phyloP scores from a whole-genome alignment of 768 basidiomycete genomes.

The Lactarius vividus region DNA sequence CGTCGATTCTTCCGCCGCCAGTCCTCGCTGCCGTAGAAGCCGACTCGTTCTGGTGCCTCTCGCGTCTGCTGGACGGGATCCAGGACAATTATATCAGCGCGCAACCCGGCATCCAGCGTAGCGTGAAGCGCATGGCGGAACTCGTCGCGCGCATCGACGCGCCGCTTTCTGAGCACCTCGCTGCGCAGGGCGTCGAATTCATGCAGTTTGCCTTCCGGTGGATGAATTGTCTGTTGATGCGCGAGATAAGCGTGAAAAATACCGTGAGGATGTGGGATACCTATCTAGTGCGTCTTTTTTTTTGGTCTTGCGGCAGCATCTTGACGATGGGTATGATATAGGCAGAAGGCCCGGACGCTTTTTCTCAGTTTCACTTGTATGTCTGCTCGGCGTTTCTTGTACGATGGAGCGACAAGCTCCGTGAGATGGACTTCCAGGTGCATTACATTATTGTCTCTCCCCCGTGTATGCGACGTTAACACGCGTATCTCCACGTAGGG shows the following conservation, averaged over 20 bases:
- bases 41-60: constrained; percentile 98
- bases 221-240: constrained; percentile 99
- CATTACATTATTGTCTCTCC: constrained; percentile 33
- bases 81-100: constrained; percentile 98
- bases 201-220: constrained; percentile 99
- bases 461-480: neutral
- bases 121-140: constrained; percentile 91
- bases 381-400: constrained; percentile 98
- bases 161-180: constrained; percentile 83
- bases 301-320: neutral
- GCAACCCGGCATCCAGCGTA: constrained; percentile 94
- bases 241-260: constrained; percentile 94
- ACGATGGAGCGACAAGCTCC: constrained; percentile 89
- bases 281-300: constrained; percentile 67
- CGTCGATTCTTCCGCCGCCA: constrained; percentile 62
- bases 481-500: constrained; percentile 50
- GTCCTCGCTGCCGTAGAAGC: constrained; percentile 89
- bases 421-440: constrained; percentile 98
- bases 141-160: constrained; percentile 88
- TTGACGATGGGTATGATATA: constrained; percentile 34
- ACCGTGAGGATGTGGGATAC: constrained; percentile 99
- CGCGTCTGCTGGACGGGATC: constrained; percentile 91
- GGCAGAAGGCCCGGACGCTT: constrained; percentile 97
- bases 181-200: constrained; percentile 91
- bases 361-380: constrained; percentile 98